Evolutionary conservation across 345 rosid genomes (phyloP), one percentile per base, ranked within the genome.

Genomic region (Mangifera indica): DNA sequence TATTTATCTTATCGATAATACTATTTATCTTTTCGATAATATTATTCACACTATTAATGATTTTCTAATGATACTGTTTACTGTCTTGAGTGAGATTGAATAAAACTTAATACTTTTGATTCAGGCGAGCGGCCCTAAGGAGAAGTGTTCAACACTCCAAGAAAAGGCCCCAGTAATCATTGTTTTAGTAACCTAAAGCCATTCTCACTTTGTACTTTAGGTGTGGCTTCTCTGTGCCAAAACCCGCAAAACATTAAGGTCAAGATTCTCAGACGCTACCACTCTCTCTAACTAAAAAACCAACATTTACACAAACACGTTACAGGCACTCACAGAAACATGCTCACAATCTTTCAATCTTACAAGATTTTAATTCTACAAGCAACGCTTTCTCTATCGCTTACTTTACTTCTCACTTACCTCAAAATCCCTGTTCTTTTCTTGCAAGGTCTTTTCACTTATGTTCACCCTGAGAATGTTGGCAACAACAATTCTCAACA

Each of bases 391-490:
- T 76, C 89, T 3, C 7, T 89, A 66, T 62, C 74, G 5, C 84
- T 92, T 58, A 48, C 84, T 40, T 53, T 91, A 25, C 72, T 87
- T 78, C 78, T 90, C 69, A 69, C 87, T 12, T 85, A 84, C 76
- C 82, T 94, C 78, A 84, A 71, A 66, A 53, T 89, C 80, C 92
- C 97, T 4, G 60, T 83, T 75, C 69, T 89, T 29, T 83, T 92
- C 83, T 88, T 94, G 71, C 81, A 74, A 66, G 93, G 95, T 49
- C 91, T 94, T 79, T 79, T 80, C 82, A 86, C 94, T 52, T 93
- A 93, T 74, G 81, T 94, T 86, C 98, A 89, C 74, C 98, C 97
- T 3, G 97, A 94, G n/a, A 82, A 85, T 77, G 74, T 88, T 74
- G 82, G 74, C 25, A 76, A 10, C 76, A 72, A 69, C 75, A 40